Base-by-base conservation (phyloP, 345 rosid species). In the Toxicodendron radicans region DNA sequence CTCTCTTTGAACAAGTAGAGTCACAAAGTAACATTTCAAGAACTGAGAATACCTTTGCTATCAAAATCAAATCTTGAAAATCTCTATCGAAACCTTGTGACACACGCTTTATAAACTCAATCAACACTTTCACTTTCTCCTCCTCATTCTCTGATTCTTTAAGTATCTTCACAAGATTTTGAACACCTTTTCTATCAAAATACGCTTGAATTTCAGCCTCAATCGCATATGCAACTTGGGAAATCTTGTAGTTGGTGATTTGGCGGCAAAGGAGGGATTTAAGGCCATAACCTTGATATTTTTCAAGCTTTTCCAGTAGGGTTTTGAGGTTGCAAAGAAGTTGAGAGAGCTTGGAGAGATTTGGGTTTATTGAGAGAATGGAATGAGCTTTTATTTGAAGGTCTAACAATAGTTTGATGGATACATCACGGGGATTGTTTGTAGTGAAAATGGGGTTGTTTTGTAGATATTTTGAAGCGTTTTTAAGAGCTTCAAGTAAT, bases 11-110 rank as follows among this genome's bases (percentile, higher is more conserved):
- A 54, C 85, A 62, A 5, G 63, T 48, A 7, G 65, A 30, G 61
- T 87, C 83, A 61, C 83, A 83, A 0, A 89, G 75, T 8, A 75
- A 60, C 3, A 59, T 61, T 71, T 89, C 89, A 2, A 87, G 81
- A 65, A 83, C 23, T 0, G 82, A 60, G 38, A 87, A 89, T 4
- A 83, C 82, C 76, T 77, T 87, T 5, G 83, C 82, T 68, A 63
- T 83, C 69, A 85, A 72, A 65, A 89, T 54, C 80, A 87, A 46
- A 41, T 87, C 88, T 61, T 89, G 93, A 56, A 85, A 82, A 5
- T 82, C 81, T 7, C 81, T 57, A 66, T 85, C 87, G 63, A 89
- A 89, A 14, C 91, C 93, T 53, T 35, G 64, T 2, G 74, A 74
- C 8, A 87, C 75, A 5, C 88, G 81, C 51, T 77, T 62, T 67